Base-by-base conservation (phyloP, 305 asterid species). In the Fraxinus velutina region DNA sequence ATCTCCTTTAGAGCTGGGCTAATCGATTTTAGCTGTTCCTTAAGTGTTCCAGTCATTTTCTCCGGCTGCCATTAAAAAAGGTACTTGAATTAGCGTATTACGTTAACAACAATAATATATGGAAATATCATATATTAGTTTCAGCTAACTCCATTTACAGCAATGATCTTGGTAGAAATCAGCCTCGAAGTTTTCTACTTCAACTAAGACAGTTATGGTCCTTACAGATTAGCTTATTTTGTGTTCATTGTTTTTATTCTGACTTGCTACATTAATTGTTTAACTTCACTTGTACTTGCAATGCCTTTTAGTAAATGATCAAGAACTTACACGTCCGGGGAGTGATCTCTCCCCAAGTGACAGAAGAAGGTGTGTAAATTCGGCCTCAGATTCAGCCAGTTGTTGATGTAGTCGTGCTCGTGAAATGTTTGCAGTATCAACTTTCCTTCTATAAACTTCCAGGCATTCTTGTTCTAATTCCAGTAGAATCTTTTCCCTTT, bases 321-420 rank as follows among this genome's bases (percentile, higher is more conserved):
- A 32, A 70, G 4, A 34, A 70, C 89, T 90, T 92, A 95, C 99
- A 87, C 99, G 83, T 80, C 92, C 93, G 4, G 97, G 98, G 42
- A 94, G 93, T 79, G 98, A 95, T 81, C 99, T 92, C 90, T 95
- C 99, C 5, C 98, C 99, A 66, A 95, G 98, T 4, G 96, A 91
- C 47, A 95, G 87, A 62, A 95, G 94, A 80, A 95, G 96, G 84
- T 92, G 97, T 75, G 99, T 95, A 50, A 93, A 92, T 81, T 91
- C 96, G 32, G 99, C 99, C 88, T 95, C 97, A 42, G 98, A 91
- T 80, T 92, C 97, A 19, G 99, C 99, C 24, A 95, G 91, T 78
- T 93, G 96, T 86, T 92, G 99, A 85, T 95, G 99, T 36, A 93
- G 79, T 42, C 93, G 91, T 70, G 99, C 92, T 85, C 99, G 86